Evolutionary conservation across 169 alveolate species (phyloP).

Genomic region (Amoebophrya sp.): DNA sequence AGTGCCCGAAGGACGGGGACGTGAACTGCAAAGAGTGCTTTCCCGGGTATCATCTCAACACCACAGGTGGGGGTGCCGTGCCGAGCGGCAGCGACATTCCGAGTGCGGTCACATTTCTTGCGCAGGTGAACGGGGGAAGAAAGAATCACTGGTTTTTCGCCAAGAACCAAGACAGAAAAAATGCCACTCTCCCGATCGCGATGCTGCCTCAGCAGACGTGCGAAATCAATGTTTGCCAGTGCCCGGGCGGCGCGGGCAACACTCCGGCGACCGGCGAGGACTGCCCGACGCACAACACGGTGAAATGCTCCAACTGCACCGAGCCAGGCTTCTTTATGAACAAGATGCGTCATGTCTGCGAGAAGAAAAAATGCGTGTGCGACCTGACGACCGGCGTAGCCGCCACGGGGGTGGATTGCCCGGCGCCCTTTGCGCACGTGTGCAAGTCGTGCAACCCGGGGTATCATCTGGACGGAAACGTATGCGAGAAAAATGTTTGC

Average conservation of each 20-base stretch:
- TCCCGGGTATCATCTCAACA: neutral
- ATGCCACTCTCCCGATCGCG: neutral
- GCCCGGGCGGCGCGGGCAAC: neutral
- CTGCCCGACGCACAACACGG: neutral
- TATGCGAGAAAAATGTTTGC: neutral
- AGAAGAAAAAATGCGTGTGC: neutral
- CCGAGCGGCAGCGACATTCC: no score
- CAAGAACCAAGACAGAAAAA: neutral
- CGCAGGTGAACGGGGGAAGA: no score
- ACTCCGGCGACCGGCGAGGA: neutral
- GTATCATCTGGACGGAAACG: neutral
- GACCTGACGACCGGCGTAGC: neutral
- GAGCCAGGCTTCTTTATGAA: neutral
- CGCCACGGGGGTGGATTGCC: neutral
- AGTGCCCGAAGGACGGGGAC: neutral
- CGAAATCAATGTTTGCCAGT: neutral
- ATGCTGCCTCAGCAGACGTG: neutral
- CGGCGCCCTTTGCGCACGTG: neutral
- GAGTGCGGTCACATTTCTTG: no score
- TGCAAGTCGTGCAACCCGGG: neutral
- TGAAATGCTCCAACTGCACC: neutral
- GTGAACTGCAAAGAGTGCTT: neutral
- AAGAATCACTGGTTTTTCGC: no score
- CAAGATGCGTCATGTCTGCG: neutral
- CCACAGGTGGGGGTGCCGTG: no score